A percentile compares a stretch with the other conserved stretches of the same genome.
Evolutionary conservation across 108 stramenopile genomes (phyloP).

Genomic region (Cylindrotheca fusiformis): DNA sequence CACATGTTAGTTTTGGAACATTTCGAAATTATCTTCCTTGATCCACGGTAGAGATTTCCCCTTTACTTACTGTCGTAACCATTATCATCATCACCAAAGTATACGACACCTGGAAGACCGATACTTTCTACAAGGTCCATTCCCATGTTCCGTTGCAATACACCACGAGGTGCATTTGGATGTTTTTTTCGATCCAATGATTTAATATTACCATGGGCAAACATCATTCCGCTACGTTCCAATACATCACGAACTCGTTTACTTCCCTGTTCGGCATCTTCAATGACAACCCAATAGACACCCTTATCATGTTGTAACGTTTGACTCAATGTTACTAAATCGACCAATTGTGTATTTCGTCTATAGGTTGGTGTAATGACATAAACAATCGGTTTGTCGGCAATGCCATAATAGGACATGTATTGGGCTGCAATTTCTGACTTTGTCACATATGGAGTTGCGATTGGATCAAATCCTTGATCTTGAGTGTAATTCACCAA

Average conservation of each 20-base stretch:
- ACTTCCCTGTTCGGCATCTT: constrained; percentile 10
- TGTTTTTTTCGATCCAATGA: background rate
- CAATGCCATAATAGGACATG: constrained; percentile 5
- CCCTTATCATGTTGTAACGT: constrained; percentile 3
- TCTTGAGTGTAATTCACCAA: background rate
- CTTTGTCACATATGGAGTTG: background rate
- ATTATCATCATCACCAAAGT: constrained; percentile 32
- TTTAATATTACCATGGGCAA: constrained; percentile 4
- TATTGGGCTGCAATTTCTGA: background rate
- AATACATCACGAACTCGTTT: constrained; percentile 8
- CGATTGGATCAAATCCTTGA: background rate
- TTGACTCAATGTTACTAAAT: constrained; percentile 6
- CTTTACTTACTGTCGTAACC: constrained; percentile 7
- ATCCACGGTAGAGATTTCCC: background rate
- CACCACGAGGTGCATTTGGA: constrained; percentile 1
- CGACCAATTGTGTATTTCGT: constrained; percentile 14
- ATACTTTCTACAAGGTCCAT: constrained; percentile 6
- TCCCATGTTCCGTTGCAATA: constrained; percentile 15
- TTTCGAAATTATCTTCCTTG: no score
- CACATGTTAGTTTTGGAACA: no score
- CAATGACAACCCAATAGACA: constrained; percentile 25
- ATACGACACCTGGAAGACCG: constrained; percentile 11
- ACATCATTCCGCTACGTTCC: constrained; percentile 4
- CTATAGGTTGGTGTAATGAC: constrained; percentile 22
- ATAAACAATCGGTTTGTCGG: constrained; percentile 9